Evolutionary conservation across 306 rosid species (phyloP).

Genomic region (Prunus dulcis): DNA sequence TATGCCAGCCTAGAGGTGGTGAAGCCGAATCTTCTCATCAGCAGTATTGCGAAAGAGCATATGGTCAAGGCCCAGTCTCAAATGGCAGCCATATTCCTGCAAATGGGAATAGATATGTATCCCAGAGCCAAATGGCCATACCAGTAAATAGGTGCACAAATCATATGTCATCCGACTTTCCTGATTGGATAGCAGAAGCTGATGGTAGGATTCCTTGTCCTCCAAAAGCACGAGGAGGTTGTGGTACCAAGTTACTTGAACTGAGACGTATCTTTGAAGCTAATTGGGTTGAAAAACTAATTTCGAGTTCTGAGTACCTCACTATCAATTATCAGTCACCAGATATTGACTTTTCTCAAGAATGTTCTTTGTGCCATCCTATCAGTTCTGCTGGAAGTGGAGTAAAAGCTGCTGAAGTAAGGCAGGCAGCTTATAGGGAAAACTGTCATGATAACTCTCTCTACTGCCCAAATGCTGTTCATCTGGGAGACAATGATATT

Average conservation of each 20-base stretch:
- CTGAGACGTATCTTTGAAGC: conserved; percentile 48
- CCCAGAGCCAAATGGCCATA: conserved; percentile 29
- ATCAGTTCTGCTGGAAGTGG: conserved; percentile 24
- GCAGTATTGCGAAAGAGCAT: conserved; percentile 24
- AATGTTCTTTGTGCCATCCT: conserved; percentile 38
- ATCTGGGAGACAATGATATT: conserved; percentile 32
- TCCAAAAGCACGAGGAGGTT: conserved; percentile 53
- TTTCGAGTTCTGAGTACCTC: conserved; percentile 38
- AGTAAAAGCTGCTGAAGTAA: conserved; percentile 27
- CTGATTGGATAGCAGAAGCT: conserved; percentile 44
- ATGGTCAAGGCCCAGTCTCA: conserved; percentile 14
- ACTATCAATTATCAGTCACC: conserved; percentile 41
- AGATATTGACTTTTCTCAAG: conserved; percentile 34
- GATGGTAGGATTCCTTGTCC: conserved; percentile 57
- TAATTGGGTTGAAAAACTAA: conserved; percentile 48
- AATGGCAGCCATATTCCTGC: conserved; percentile 9
- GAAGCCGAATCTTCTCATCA: conserved; percentile 39
- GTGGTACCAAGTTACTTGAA: conserved; percentile 42
- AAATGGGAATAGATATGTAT: conserved; percentile 25
- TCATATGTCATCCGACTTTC: conserved; percentile 18
- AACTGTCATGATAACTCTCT: conserved; percentile 45
- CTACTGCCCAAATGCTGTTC: conserved; percentile 52
- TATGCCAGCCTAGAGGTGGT: conserved; percentile 29
- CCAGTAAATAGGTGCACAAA: conserved; percentile 17
- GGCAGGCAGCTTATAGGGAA: conserved; percentile 53